These are phyloP conservation scores for Linnemannia schmuckeri DNA, from an alignment of 192 early-diverging fungal species.

Conservation along the genomic window DNA sequence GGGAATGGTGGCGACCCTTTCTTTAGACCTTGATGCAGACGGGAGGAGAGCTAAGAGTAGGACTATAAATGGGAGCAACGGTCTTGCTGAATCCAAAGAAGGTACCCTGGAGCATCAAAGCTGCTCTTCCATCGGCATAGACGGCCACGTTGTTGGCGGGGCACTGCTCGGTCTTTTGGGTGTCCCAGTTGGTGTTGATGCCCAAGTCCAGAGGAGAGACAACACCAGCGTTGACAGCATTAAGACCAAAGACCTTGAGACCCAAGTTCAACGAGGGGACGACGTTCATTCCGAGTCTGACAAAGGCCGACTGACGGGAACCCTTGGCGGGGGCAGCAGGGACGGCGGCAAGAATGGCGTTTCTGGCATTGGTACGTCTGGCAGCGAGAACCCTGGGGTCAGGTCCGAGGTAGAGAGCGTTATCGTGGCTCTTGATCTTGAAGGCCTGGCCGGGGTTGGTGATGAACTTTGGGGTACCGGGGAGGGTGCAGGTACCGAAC, in stretches of 20 bases:
- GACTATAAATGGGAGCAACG: slow-evolving; percentile 21
- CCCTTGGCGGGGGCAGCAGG: neutral
- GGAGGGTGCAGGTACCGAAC: slow-evolving; percentile 38
- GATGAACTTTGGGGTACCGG: slow-evolving; percentile 30
- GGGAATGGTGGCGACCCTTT: neutral
- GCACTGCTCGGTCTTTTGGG: slow-evolving; percentile 14
- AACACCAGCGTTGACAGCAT: slow-evolving; percentile 23
- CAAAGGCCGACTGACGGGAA: slow-evolving; percentile 31
- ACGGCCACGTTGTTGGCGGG: slow-evolving; percentile 32
- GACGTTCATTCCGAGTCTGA: slow-evolving; percentile 29
- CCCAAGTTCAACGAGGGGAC: slow-evolving; percentile 21
- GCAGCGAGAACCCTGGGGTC: slow-evolving; percentile 1
- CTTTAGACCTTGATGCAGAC: slow-evolving; percentile 23
- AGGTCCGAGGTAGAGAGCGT: slow-evolving; percentile 20
- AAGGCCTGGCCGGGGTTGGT: neutral
- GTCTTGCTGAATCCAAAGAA: slow-evolving; percentile 45
- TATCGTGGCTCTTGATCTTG: neutral
- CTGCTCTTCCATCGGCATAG: slow-evolving; percentile 21
- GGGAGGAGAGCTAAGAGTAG: slow-evolving; percentile 16
- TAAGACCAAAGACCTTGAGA: slow-evolving; percentile 27
- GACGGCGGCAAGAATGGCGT: slow-evolving; percentile 2
- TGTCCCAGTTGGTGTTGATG: slow-evolving; percentile 44
- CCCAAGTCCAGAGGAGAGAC: slow-evolving; percentile 20
- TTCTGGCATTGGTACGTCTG: neutral
- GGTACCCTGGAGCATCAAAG: slow-evolving; percentile 13